Conservation (phyloP, 148 eudicot species). For the Linanthus parryae region DNA sequence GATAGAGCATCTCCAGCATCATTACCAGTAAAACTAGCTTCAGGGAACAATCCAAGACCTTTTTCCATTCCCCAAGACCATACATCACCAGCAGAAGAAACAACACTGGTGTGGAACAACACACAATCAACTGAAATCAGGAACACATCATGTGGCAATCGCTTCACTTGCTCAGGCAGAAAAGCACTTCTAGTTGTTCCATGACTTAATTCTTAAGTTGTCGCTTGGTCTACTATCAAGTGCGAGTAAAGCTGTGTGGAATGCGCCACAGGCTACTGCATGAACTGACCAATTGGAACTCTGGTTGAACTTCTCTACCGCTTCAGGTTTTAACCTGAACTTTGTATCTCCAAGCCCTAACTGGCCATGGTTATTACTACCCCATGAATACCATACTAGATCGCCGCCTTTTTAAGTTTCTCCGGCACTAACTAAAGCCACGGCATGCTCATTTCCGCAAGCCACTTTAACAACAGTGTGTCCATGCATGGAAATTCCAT, state of each 20-base stretch:
- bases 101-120: slow-evolving; percentile 74
- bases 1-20: slow-evolving; percentile 71
- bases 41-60: slow-evolving; percentile 84
- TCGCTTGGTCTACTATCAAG: slow-evolving; percentile 40
- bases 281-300: slow-evolving; percentile 54
- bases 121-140: slow-evolving; percentile 73
- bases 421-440: slow-evolving; percentile 69
- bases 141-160: slow-evolving; percentile 34
- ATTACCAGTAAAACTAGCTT: slow-evolving; percentile 50
- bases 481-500: slow-evolving; percentile 61
- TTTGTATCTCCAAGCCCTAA: slow-evolving; percentile 75
- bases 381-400: slow-evolving; percentile 81
- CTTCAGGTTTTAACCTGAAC: slow-evolving; percentile 46
- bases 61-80: slow-evolving; percentile 99
- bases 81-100: slow-evolving; percentile 70
- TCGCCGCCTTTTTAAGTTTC: slow-evolving; percentile 47
- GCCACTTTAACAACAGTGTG: slow-evolving; percentile 88
- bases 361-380: slow-evolving; percentile 73
- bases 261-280: slow-evolving; percentile 76
- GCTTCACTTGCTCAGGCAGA: slow-evolving; percentile 44
- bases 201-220: slow-evolving; percentile 47
- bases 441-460: slow-evolving; percentile 83
- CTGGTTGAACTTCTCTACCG: slow-evolving; percentile 32
- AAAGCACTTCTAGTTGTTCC: slow-evolving; percentile 52
- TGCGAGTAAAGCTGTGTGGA: slow-evolving; percentile 66